Percentiles rank a stretch among this genome's conserved stretches.
Conservation (phyloP, 1,139 yeast species). For the Saccharomyces hybrid region DNA sequence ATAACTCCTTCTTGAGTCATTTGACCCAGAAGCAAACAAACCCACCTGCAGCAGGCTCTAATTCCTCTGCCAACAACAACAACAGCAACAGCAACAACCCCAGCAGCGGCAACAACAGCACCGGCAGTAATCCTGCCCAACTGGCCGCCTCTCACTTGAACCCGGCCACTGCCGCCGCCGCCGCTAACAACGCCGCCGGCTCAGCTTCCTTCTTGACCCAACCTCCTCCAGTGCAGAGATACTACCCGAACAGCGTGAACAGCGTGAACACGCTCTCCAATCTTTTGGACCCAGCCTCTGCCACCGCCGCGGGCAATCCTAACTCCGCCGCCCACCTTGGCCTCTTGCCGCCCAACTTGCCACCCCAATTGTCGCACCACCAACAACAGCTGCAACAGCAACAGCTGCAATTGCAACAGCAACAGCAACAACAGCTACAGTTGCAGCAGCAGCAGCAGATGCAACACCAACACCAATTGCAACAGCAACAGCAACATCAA, state of each 20-base stretch:
- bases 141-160: conserved; percentile 14
- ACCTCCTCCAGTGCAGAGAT: conserved; percentile 3
- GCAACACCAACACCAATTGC: conserved; percentile 8
- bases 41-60: conserved; percentile 8
- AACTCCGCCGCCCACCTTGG: not conserved
- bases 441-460: conserved; percentile 11
- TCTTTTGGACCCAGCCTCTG: conserved; percentile 2
- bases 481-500: not conserved
- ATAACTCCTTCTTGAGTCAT: conserved; percentile 24
- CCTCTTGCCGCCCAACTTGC: not conserved
- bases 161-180: conserved; percentile 17
- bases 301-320: conserved; percentile 10
- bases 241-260: conserved; percentile 3
- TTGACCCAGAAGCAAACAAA: conserved; percentile 22
- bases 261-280: conserved; percentile 1
- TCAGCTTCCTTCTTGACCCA: conserved; percentile 1
- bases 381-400: conserved; percentile 8
- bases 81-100: not conserved
- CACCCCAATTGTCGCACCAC: conserved; percentile 13
- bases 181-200: conserved; percentile 8
- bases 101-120: not conserved
- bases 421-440: not conserved
- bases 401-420: conserved; percentile 1
- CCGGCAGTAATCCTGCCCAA: conserved; percentile 3
- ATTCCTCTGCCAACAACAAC: conserved; percentile 2